A percentile compares a stretch with the other conserved stretches of the same genome.
Evolutionary conservation across 2,329 filamentous ascomycete species (phyloP).

Genomic region (Clarireedia hainanense): DNA sequence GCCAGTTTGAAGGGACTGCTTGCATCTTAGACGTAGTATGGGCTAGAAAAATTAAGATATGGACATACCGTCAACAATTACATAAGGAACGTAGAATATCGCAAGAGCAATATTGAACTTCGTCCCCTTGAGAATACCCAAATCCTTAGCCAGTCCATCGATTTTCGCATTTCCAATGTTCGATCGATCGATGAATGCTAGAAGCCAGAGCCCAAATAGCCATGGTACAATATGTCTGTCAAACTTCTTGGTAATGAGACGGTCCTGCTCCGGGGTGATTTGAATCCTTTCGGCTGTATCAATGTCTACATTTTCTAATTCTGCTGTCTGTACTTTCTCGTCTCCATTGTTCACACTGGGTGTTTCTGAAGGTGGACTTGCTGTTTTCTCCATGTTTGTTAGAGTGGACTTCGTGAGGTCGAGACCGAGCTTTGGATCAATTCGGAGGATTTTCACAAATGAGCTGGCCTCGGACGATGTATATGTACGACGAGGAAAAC

Average conservation of each 20-base stretch:
- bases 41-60: neutral
- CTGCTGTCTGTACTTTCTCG: neutral
- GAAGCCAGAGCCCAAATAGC: constrained; percentile 6
- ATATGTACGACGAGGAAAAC: no score
- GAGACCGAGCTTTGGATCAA: no score
- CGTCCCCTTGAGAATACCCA: constrained; percentile 36
- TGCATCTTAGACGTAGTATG: constrained; percentile 30
- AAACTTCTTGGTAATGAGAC: constrained; percentile 4
- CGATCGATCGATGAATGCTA: constrained; percentile 7
- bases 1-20: constrained; percentile 42
- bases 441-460: no score
- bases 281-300: neutral
- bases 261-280: neutral
- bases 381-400: no score
- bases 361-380: neutral
- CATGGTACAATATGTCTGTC: constrained; percentile 5
- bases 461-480: no score
- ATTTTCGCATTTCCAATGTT: constrained; percentile 45
- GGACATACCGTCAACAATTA: constrained; percentile 41
- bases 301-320: neutral
- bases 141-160: constrained; percentile 53
- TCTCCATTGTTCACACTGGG: neutral
- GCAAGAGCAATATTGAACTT: constrained; percentile 53
- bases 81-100: constrained; percentile 56
- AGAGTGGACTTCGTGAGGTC: no score